Evolutionary conservation across 768 basidiomycete species (phyloP).

Genomic region (Dictyophora rubrovolvata): DNA sequence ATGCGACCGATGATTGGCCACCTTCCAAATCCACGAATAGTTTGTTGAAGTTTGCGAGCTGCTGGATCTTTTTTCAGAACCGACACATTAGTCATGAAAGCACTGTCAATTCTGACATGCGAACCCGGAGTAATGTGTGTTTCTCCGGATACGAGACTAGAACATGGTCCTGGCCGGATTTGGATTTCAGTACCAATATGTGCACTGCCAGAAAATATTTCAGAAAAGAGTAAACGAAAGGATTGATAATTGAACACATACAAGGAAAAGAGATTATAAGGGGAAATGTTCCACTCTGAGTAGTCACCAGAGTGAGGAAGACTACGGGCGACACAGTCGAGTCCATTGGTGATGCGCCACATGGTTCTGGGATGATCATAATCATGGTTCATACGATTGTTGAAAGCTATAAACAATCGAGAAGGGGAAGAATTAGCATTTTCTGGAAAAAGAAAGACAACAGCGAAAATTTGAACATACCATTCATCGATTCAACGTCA

Average conservation of each 20-base stretch:
- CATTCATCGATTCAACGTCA: conserved; percentile 13
- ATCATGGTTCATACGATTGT: conserved; percentile 15
- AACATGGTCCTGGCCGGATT: conserved; percentile 2
- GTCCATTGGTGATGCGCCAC: conserved; percentile 14
- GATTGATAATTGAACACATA: neutral
- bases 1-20: conserved; percentile 12
- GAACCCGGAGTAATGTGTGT: conserved; percentile 12
- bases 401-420: conserved; percentile 8
- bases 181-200: conserved; percentile 12
- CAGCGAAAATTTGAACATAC: too few species aligned
- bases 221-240: neutral
- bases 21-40: neutral
- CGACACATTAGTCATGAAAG: conserved; percentile 3
- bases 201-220: neutral
- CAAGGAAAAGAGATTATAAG: conserved; percentile 14
- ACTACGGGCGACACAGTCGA: conserved; percentile 12
- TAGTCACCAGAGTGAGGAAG: conserved; percentile 13
- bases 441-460: neutral
- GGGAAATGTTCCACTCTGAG: conserved; percentile 11
- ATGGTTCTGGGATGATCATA: conserved; percentile 12
- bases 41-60: neutral
- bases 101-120: conserved; percentile 10
- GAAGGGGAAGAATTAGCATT: neutral
- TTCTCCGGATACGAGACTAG: conserved; percentile 9
- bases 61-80: neutral